Base-by-base conservation (phyloP, 768 basidiomycete genomes). In the Boletus bicolor region DNA sequence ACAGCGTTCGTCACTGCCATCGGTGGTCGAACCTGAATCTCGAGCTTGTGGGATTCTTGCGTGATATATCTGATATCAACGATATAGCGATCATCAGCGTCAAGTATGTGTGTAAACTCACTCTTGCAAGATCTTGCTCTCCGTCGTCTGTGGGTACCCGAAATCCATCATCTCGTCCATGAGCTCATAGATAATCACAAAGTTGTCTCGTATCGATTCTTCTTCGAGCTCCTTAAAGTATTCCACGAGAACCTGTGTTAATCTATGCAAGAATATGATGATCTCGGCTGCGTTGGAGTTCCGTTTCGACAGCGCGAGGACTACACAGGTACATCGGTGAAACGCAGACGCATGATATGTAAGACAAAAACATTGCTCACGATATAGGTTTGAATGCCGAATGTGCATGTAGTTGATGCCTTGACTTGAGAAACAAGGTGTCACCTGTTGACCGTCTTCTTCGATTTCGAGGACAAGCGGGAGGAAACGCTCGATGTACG, bases 91-190 rank as follows among this genome's bases (percentile, higher is more conserved):
- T 49, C 43, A 15, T 57, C 35, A 46, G 53, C 45, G 34, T 15
- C 41, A 8, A 44, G 5, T 12, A 3, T 15, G 30, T 11, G 38
- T 2, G 32, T 8, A 43, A 30, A 76, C 86, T 65, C 59, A 92
- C 87, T 98, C 96, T 75, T 98, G 96, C 49, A 98, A 74, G 64
- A 98, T 99, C 80, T 99, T 98, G 81, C 91, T 93, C 77, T 99
- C 97, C 15, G 97, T 98, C 41, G 96, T 99, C 73, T 98, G 97
- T 0, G 97, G 96, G 70, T 89, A 98, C 8, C 97, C 97, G 74
- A 97, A 99, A 77, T 99, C 97, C 94, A 98, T 98, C 93, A 98
- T 98, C 78, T 99, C 97, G 66, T 98, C 96, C 78, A 99, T 82
- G 51, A 98, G 83, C 70, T 98, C 96, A 72, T 97, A 99, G 49